Evolutionary conservation across 2,329 filamentous ascomycete genomes (phyloP).

Genomic region (Diplocarpon mali): DNA sequence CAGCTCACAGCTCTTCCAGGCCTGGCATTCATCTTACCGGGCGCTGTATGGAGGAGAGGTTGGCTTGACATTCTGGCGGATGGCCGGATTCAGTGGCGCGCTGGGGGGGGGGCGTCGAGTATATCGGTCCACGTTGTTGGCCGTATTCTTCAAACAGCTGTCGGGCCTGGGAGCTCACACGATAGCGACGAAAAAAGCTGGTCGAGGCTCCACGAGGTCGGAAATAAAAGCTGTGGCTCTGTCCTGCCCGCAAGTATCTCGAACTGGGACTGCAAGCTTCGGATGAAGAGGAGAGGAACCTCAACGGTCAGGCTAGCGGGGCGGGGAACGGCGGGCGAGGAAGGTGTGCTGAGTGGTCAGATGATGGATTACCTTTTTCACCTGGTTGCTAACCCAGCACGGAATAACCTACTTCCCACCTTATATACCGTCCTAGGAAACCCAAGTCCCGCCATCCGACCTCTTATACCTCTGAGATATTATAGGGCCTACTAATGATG

Average conservation of each 20-base stretch:
- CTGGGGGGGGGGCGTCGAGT: not conserved
- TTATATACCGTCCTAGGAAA: too few species aligned
- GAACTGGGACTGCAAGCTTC: slow-evolving; percentile 1
- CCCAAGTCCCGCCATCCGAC: too few species aligned
- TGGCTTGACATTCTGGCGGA: slow-evolving; percentile 70
- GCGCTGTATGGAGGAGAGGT: slow-evolving; percentile 87
- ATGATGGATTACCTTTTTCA: too few species aligned
- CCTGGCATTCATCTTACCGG: slow-evolving; percentile 52
- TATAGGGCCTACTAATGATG: too few species aligned
- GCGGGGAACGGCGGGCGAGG: slow-evolving; percentile 4
- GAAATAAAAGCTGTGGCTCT: not conserved
- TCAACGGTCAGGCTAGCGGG: not conserved
- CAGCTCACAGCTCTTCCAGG: not conserved
- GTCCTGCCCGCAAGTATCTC: slow-evolving; percentile 2
- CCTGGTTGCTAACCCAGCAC: too few species aligned
- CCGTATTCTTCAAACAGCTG: too few species aligned
- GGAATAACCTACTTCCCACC: too few species aligned
- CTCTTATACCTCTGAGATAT: too few species aligned
- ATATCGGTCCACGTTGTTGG: not conserved
- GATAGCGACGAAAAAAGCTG: too few species aligned
- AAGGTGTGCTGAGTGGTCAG: slow-evolving; percentile 4
- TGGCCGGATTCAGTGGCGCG: not conserved
- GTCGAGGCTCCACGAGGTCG: not conserved
- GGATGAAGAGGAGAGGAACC: slow-evolving; percentile 3
- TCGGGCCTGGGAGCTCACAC: too few species aligned